Evolutionary conservation across 331 rosid genomes (phyloP).

Genomic region (Acacia pycnantha): DNA sequence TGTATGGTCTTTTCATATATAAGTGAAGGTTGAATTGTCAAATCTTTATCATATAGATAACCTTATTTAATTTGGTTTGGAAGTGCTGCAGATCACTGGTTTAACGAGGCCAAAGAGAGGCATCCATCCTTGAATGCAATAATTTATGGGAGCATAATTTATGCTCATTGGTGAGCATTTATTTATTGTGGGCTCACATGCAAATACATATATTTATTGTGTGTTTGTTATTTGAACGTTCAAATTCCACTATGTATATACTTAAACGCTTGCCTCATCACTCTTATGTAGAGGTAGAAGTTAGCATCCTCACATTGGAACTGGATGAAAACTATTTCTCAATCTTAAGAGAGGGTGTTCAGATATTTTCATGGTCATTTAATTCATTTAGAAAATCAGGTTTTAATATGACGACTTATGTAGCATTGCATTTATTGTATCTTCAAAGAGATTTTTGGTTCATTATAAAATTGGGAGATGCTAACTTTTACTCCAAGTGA

Average conservation of each 20-base stretch:
- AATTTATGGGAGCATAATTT: slow-evolving; percentile 85
- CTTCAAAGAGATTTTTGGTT: not conserved
- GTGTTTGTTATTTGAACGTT: not conserved
- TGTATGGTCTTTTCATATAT: not conserved
- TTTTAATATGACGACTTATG: not conserved
- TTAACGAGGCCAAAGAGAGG: slow-evolving; percentile 80
- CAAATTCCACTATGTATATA: not conserved
- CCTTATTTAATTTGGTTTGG: slow-evolving; percentile 47
- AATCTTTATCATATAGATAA: slow-evolving; percentile 38
- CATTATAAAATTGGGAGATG: not conserved
- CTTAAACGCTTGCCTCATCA: not conserved
- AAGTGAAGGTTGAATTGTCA: not conserved
- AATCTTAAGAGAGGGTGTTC: not conserved
- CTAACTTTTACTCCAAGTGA: not conserved
- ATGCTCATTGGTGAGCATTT: slow-evolving; percentile 82
- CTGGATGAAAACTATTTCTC: not conserved
- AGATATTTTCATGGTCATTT: not conserved
- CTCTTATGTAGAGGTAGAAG: not conserved
- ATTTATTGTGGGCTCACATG: not conserved
- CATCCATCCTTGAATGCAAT: slow-evolving; percentile 73
- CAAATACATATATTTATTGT: not conserved
- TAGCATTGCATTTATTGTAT: not conserved
- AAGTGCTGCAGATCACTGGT: slow-evolving; percentile 99
- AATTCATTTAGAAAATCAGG: not conserved
- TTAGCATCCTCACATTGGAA: not conserved